Percentiles rank a stretch among this genome's conserved stretches.
These are phyloP conservation scores for Suillus subaureus DNA, from an alignment of 768 basidiomycete genomes.

Conservation along the genomic window DNA sequence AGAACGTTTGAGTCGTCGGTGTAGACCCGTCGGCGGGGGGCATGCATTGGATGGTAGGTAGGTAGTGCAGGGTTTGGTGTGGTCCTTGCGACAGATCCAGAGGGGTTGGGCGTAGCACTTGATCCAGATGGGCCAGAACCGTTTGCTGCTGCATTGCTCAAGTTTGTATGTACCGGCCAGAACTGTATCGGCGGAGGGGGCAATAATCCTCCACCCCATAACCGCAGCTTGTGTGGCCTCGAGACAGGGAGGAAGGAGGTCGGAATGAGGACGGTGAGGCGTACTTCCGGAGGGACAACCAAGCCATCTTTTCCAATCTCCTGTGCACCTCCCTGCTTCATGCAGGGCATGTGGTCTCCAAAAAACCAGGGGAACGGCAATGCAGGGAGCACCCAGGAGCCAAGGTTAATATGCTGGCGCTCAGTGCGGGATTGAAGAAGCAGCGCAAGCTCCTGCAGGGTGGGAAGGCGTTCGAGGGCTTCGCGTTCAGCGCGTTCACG, in stretches of 20 bases:
- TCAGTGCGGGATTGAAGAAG: constrained; percentile 32
- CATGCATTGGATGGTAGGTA: constrained; percentile 22
- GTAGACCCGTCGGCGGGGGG: constrained; percentile 58
- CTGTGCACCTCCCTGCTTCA: constrained; percentile 24
- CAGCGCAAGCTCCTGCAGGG: constrained; percentile 34
- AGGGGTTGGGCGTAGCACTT: constrained; percentile 17
- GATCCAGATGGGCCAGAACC: constrained; percentile 18
- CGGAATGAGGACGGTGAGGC: constrained; percentile 60
- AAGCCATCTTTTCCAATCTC: constrained; percentile 18
- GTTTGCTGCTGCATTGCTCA: neutral
- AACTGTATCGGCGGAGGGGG: constrained; percentile 38
- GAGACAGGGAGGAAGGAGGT: constrained; percentile 56
- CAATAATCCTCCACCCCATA: constrained; percentile 70
- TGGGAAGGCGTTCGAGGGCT: constrained; percentile 32
- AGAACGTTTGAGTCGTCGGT: constrained; percentile 80
- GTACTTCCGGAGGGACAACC: constrained; percentile 31
- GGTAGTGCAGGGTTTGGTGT: constrained; percentile 17
- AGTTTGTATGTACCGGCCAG: constrained; percentile 20
- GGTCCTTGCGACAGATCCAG: neutral
- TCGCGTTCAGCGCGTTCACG: constrained; percentile 7
- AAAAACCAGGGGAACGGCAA: constrained; percentile 37
- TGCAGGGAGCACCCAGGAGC: constrained; percentile 33
- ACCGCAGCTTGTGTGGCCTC: constrained; percentile 54
- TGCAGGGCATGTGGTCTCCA: constrained; percentile 34
- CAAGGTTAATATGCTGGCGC: constrained; percentile 31